Evolutionary conservation across 225 moss, liverwort and hornwort genomes (phyloP).

Genomic region (Pseudoscleropodium purum): DNA sequence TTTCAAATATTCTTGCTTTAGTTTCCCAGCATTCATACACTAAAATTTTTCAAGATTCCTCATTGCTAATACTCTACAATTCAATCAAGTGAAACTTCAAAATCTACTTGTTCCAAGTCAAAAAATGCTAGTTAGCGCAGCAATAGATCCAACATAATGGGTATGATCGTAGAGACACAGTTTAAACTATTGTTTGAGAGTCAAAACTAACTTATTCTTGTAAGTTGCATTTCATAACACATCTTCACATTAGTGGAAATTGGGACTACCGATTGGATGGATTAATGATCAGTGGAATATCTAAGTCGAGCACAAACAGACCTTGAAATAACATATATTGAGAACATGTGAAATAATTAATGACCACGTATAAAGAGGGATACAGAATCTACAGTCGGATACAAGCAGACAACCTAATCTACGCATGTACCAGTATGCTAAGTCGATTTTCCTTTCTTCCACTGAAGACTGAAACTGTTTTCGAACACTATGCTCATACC

Average conservation of each 20-base stretch:
- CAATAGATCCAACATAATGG: neutral
- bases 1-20: neutral
- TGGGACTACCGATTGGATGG: neutral
- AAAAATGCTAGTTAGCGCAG: neutral
- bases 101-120: neutral
- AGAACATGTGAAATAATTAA: neutral
- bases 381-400: neutral
- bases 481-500: neutral
- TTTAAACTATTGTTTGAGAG: neutral
- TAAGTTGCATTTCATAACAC: neutral
- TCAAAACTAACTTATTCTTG: neutral
- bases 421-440: neutral
- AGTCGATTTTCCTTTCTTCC: neutral
- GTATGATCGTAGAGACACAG: neutral
- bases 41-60: neutral
- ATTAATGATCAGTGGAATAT: neutral
- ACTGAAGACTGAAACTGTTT: neutral
- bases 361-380: neutral
- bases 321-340: neutral
- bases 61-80: neutral
- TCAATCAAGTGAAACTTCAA: neutral
- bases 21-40: neutral
- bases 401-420: slow-evolving; percentile 1
- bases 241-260: neutral
- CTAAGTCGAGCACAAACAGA: neutral